phyloP scores from a whole-genome alignment of 1,284 basidiomycete species.

The Ceratobasidium sp. region DNA sequence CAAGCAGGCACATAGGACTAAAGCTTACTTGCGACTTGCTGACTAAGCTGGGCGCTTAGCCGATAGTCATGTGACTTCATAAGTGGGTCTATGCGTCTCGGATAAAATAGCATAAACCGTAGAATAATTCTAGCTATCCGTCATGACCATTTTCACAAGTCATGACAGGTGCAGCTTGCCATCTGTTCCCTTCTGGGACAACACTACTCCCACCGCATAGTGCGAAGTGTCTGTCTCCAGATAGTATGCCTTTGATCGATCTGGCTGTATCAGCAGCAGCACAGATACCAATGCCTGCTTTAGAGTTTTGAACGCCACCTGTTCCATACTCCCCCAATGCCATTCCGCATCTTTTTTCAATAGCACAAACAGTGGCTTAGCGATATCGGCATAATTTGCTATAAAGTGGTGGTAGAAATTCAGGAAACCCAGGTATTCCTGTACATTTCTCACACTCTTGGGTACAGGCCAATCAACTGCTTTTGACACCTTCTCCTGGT shows the following conservation, averaged over 20 bases:
- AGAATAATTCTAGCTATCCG: too few species aligned
- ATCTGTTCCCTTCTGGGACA: conserved; percentile 46
- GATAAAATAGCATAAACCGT: too few species aligned
- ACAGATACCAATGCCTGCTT: conserved; percentile 6
- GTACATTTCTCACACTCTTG: too few species aligned
- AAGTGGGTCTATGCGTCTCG: too few species aligned
- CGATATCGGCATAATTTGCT: conserved; percentile 47
- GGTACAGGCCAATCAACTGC: too few species aligned
- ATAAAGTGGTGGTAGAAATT: conserved; percentile 53
- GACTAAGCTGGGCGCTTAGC: too few species aligned
- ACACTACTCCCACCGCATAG: conserved; percentile 48
- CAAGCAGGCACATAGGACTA: too few species aligned
- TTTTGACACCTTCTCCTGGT: conserved; percentile 48
- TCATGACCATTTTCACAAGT: too few species aligned
- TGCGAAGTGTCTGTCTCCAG: conserved; percentile 51
- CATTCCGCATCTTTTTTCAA: conserved; percentile 44
- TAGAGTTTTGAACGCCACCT: conserved; percentile 48
- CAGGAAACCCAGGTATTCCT: too few species aligned
- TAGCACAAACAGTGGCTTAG: conserved; percentile 47
- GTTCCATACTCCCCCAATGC: conserved; percentile 30
- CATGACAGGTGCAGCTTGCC: conserved; percentile 46
- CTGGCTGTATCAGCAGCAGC: not conserved
- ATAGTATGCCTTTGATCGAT: conserved; percentile 45
- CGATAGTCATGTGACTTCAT: too few species aligned
- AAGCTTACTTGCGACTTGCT: too few species aligned